Conservation (phyloP, 2,329 filamentous ascomycete genomes). For the Pseudocercospora eumusae region DNA sequence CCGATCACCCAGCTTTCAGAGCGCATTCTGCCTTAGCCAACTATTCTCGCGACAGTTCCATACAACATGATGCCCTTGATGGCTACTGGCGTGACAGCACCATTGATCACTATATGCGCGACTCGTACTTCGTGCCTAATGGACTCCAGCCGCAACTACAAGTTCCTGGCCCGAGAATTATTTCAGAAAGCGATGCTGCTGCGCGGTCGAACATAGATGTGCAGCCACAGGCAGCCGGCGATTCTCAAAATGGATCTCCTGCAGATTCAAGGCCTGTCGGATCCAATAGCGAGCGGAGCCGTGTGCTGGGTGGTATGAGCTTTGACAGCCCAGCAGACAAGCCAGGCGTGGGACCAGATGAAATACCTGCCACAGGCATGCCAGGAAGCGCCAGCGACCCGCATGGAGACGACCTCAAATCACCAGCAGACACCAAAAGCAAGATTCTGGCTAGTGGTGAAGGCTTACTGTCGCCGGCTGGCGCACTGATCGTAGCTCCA, state of each 20-base stretch:
- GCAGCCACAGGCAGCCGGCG: constrained; percentile 29
- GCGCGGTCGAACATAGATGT: constrained; percentile 24
- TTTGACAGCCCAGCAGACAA: constrained; percentile 18
- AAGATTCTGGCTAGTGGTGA: neutral
- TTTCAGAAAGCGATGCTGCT: neutral
- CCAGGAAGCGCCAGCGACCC: neutral
- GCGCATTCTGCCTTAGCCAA: constrained; percentile 33
- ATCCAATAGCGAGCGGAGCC: constrained; percentile 32
- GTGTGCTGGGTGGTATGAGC: constrained; percentile 27
- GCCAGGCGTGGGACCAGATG: neutral
- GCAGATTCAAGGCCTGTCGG: constrained; percentile 18
- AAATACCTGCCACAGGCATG: neutral
- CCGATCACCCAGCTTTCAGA: constrained; percentile 37
- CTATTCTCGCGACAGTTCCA: constrained; percentile 23
- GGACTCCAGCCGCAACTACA: constrained; percentile 7
- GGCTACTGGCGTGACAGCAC: constrained; percentile 33
- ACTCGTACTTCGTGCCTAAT: constrained; percentile 21
- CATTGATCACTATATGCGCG: constrained; percentile 30
- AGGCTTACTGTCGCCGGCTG: neutral
- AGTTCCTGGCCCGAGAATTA: neutral
- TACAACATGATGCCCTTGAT: constrained; percentile 15
- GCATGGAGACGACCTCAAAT: neutral
- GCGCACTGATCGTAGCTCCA: neutral
- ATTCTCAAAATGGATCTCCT: constrained; percentile 16
- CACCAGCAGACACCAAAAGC: neutral